These are phyloP conservation scores for Austroboletus rostrupii DNA, from an alignment of 1,284 basidiomycete species.

Conservation along the genomic window DNA sequence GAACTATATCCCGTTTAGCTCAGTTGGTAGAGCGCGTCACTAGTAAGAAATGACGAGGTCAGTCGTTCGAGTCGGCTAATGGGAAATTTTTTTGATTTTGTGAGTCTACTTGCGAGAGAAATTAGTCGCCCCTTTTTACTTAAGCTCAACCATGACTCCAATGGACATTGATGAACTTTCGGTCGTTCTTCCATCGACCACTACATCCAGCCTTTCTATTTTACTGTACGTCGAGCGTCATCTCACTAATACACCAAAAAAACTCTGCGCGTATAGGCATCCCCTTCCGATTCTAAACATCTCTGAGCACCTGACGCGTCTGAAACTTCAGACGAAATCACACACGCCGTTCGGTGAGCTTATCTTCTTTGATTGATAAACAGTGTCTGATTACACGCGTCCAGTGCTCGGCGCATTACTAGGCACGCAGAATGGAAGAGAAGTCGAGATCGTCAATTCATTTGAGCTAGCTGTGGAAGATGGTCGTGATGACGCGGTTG, in stretches of 20 bases:
- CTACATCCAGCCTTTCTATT: constrained; percentile 65
- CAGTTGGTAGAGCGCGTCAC: constrained; percentile 61
- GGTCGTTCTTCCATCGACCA: constrained; percentile 65
- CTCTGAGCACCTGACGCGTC: constrained; percentile 89
- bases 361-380: constrained; percentile 1
- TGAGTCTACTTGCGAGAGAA: too few relatives aligned
- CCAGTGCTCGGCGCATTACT: constrained; percentile 89
- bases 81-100: constrained; percentile 32
- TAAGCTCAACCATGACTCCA: constrained; percentile 45
- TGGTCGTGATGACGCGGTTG: constrained; percentile 52
- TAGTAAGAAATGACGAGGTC: constrained; percentile 50
- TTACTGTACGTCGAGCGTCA: constrained; percentile 51
- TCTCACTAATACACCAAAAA: background rate
- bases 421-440: constrained; percentile 90
- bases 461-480: constrained; percentile 81
- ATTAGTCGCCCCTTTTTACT: constrained; percentile 9
- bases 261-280: constrained; percentile 58
- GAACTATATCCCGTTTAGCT: constrained; percentile 41
- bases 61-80: constrained; percentile 51
- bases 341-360: constrained; percentile 62
- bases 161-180: constrained; percentile 77
- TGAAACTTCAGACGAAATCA: constrained; percentile 67
- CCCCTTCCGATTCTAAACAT: constrained; percentile 95
- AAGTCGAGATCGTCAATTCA: constrained; percentile 94
- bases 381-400: background rate